Conservation (phyloP, 768 basidiomycete genomes). For the Rossbeevera mucosa region DNA sequence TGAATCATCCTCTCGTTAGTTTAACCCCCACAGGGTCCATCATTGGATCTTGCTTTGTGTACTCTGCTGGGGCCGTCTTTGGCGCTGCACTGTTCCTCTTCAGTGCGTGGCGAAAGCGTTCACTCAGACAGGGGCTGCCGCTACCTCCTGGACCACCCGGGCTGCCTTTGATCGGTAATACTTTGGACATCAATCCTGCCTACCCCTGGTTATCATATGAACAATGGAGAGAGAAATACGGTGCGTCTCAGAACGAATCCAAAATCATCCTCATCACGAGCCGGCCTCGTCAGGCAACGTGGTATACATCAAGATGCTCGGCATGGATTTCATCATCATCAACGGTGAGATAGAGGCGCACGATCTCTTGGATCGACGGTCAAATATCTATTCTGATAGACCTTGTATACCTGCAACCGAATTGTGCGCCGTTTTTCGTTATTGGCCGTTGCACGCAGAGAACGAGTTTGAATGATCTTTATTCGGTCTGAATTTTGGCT, state of each 20-base stretch:
- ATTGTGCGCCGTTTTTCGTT: slow-evolving; percentile 8
- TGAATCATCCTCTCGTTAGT: background rate
- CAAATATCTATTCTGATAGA: slow-evolving; percentile 25
- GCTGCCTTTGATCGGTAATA: slow-evolving; percentile 32
- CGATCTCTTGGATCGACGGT: slow-evolving; percentile 24
- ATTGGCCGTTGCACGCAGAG: background rate
- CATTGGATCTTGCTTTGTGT: slow-evolving; percentile 1
- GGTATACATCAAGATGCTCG: slow-evolving; percentile 24
- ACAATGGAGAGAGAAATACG: slow-evolving; percentile 31
- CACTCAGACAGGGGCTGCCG: slow-evolving; percentile 18
- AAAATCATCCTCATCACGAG: background rate
- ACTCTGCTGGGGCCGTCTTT: slow-evolving; percentile 2
- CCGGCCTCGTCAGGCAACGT: slow-evolving; percentile 15
- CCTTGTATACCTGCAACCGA: slow-evolving; percentile 20
- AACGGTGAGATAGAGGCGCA: slow-evolving; percentile 19
- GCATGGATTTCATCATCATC: slow-evolving; percentile 27
- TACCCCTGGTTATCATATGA: slow-evolving; percentile 33
- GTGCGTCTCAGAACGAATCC: slow-evolving; percentile 9
- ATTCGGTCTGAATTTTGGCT: slow-evolving; percentile 30
- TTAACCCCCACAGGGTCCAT: background rate
- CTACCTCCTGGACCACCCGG: slow-evolving; percentile 52
- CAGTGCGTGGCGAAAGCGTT: slow-evolving; percentile 15
- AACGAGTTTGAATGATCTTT: slow-evolving; percentile 7
- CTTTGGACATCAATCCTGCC: slow-evolving; percentile 15
- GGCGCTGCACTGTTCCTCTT: slow-evolving; percentile 1